Conservation (phyloP, 2,329 filamentous ascomycete species). For the Pyricularia sp. region DNA sequence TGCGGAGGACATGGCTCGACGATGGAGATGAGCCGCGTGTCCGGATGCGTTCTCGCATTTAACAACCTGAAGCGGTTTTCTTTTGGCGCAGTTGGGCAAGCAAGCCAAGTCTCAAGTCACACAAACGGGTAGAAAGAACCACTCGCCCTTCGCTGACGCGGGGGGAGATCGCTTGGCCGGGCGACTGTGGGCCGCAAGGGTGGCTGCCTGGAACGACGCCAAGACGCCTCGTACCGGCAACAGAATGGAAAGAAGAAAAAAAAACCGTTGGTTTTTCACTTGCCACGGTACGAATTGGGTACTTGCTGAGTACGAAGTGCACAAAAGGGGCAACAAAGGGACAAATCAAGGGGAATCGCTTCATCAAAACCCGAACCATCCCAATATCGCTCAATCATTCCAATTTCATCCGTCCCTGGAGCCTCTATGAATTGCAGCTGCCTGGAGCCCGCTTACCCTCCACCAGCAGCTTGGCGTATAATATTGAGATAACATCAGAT, state of each 20-base stretch:
- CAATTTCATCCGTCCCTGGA: background rate
- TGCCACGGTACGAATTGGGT: no score
- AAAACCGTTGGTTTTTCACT: no score
- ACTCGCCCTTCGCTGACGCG: no score
- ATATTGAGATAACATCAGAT: background rate
- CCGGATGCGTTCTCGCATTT: background rate
- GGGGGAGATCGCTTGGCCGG: no score
- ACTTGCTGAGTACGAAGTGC: background rate
- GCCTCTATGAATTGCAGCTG: background rate
- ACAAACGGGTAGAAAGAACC: no score
- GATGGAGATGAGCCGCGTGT: constrained; percentile 1
- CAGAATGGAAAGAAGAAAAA: no score
- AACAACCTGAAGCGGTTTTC: background rate
- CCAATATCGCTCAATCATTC: background rate
- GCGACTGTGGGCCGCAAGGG: no score
- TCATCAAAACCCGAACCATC: background rate
- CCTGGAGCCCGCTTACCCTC: background rate
- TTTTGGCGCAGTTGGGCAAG: background rate
- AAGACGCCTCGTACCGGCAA: no score
- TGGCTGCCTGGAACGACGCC: no score
- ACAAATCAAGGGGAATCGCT: background rate
- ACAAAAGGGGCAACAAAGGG: no score
- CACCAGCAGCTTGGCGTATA: background rate
- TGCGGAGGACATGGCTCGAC: constrained; percentile 20
- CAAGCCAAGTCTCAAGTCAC: no score